Percentiles rank a stretch among this genome's conserved stretches.
phyloP scores from a whole-genome alignment of 371 early-diverging fungal genomes.

The Mortierella sp. region DNA sequence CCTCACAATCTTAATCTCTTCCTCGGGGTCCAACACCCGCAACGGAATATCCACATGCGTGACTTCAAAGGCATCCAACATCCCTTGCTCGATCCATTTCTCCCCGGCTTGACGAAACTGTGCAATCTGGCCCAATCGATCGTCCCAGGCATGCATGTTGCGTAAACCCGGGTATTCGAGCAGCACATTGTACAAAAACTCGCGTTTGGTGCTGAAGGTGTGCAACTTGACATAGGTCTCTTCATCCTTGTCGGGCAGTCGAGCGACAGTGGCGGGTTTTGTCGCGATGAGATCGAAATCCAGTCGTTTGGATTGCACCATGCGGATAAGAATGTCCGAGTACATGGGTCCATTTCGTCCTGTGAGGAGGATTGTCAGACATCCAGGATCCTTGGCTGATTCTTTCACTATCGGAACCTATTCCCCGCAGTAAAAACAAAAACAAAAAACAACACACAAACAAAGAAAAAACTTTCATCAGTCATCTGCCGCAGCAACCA shows the following conservation, averaged over 20 bases:
- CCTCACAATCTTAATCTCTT: conserved; percentile 15
- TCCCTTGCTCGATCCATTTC: conserved; percentile 21
- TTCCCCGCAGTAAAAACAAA: not conserved
- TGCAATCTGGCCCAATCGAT: conserved; percentile 29
- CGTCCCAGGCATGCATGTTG: conserved; percentile 45
- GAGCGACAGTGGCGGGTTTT: conserved; percentile 31
- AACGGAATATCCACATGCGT: conserved; percentile 13
- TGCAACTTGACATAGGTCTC: conserved; percentile 34
- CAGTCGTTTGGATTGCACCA: conserved; percentile 27
- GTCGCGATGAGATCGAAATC: conserved; percentile 43
- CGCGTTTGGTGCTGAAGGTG: conserved; percentile 41
- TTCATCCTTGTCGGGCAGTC: not conserved
- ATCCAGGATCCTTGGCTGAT: conserved; percentile 24
- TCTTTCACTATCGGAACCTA: conserved; percentile 22
- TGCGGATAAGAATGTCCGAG: conserved; percentile 20
- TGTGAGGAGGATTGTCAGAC: conserved; percentile 41
- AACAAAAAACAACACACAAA: not conserved
- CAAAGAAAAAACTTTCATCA: not conserved
- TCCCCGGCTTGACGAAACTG: conserved; percentile 32
- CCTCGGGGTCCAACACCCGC: conserved; percentile 19
- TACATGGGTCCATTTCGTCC: conserved; percentile 28
- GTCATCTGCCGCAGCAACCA: not conserved
- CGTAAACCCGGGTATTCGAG: conserved; percentile 33
- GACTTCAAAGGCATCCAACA: conserved; percentile 24
- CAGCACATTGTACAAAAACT: conserved; percentile 36